These are phyloP conservation scores for Raphanus hybrid DNA, from an alignment of 441 rosid genomes.

Conservation along the genomic window DNA sequence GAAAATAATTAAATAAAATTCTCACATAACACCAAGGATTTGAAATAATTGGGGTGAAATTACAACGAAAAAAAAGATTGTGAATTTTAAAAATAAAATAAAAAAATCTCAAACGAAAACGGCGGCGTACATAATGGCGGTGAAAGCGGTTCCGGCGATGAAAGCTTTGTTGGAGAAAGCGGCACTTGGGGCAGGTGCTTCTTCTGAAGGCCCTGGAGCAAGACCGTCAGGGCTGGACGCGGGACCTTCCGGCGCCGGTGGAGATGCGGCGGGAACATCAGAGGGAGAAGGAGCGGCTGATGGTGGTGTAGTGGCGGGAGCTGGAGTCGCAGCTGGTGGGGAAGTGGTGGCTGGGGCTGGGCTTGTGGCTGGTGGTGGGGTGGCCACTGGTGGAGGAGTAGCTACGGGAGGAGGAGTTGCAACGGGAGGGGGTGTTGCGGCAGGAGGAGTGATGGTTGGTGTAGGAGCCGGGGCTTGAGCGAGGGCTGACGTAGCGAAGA, in stretches of 20 bases:
- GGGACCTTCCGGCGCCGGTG: constrained; percentile 38
- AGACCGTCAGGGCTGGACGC: constrained; percentile 22
- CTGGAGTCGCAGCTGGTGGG: constrained; percentile 40
- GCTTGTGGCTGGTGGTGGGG: constrained; percentile 38
- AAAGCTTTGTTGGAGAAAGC: constrained; percentile 52
- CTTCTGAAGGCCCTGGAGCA: constrained; percentile 37
- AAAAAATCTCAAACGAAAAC: constrained; percentile 35
- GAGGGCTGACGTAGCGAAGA: constrained; percentile 35
- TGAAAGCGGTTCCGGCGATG: constrained; percentile 60
- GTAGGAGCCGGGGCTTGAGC: constrained; percentile 45
- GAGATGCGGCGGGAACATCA: constrained; percentile 38
- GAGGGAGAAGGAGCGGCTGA: constrained; percentile 37
- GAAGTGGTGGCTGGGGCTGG: constrained; percentile 40
- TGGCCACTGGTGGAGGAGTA: constrained; percentile 35
- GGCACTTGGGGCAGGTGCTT: constrained; percentile 31
- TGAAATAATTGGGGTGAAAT: constrained; percentile 28
- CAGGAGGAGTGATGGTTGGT: constrained; percentile 40
- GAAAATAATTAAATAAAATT: constrained; percentile 42
- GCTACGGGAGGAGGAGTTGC: constrained; percentile 37
- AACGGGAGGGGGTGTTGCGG: constrained; percentile 21
- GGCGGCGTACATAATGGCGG: constrained; percentile 59
- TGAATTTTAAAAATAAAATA: neutral
- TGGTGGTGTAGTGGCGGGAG: constrained; percentile 33
- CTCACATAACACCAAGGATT: constrained; percentile 33
- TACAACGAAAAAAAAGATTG: neutral